Evolutionary conservation across 2,329 filamentous ascomycete species (phyloP), one percentile per base, ranked within the genome.

Genomic region (Arthroderma uncinatum): DNA sequence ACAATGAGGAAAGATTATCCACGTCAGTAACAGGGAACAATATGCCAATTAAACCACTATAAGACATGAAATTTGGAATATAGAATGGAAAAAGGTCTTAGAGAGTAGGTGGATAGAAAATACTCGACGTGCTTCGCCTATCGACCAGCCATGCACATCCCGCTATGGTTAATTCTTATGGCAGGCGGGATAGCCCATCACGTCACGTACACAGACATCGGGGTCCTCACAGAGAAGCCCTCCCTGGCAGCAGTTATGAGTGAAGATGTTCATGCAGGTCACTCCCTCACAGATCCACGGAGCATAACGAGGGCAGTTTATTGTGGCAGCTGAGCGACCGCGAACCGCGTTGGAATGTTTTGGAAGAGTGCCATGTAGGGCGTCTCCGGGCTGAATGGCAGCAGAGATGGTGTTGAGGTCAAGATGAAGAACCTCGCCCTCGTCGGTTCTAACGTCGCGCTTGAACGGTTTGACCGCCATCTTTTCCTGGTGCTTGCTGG

Each of bases 211-310:
- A 12, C 58, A 60, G 19, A 60, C 47, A 10, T 25, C 30, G 12
- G 53, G 56, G n/a, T 52, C 54, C 34, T 21, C 8, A 37, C 59
- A 61, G 1, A 58, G 16, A 53, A 37, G 23, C 5, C 59, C 59
- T 36, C 59, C 59, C 48, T 57, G 47, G 54, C 60, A 61, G 44
- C 60, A 61, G 40, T 47, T 61, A 47, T 58, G 44, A 23, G 42
- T 57, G 14, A 52, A 58, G n/a, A 39, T 56, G 55, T 61, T 58
- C 19, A 61, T 54, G 34, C 60, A 61, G 12, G 54, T 34, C 14
- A 54, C 44, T 6, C 52, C 54, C 12, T 59, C 60, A 39, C 60
- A 61, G 6, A 57, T 33, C 57, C 57, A 59, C 12, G 57, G 55
- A 9, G 39, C n/a, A 25, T 58, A 42, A 16, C 55, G 54, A 16